Percentiles rank a stretch among this genome's conserved stretches.
Conservation (phyloP, 2,329 filamentous ascomycete species). For the Sporothrix inflata region DNA sequence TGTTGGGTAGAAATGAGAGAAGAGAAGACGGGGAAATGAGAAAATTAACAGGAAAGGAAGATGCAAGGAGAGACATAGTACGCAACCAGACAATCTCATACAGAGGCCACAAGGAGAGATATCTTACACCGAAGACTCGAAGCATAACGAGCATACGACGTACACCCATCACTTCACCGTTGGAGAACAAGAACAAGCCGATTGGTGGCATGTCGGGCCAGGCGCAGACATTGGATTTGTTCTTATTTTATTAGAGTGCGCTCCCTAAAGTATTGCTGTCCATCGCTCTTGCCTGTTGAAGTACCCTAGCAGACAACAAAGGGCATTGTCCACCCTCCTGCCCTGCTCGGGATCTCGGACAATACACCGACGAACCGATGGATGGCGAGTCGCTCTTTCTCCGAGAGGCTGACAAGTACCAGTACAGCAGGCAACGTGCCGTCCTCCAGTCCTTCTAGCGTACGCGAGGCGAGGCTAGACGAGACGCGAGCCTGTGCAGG, state of each 20-base stretch:
- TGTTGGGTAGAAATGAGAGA: background rate
- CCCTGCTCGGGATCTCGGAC: constrained; percentile 2
- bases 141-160: background rate
- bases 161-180: background rate
- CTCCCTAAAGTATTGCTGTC: background rate
- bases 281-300: background rate
- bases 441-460: background rate
- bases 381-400: background rate
- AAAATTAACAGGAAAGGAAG: background rate
- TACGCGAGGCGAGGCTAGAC: background rate
- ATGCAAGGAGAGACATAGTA: background rate
- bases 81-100: no score
- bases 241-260: background rate
- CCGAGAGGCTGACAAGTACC: background rate
- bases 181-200: background rate
- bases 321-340: background rate
- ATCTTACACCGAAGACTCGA: background rate
- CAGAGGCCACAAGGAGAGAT: background rate
- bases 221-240: background rate
- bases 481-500: background rate
- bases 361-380: constrained; percentile 1
- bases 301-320: background rate
- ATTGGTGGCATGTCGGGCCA: constrained; percentile 17
- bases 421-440: background rate
- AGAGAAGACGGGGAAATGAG: background rate